phyloP scores from a whole-genome alignment of 192 early-diverging fungal genomes.

The Backusella liffmaniae region DNA sequence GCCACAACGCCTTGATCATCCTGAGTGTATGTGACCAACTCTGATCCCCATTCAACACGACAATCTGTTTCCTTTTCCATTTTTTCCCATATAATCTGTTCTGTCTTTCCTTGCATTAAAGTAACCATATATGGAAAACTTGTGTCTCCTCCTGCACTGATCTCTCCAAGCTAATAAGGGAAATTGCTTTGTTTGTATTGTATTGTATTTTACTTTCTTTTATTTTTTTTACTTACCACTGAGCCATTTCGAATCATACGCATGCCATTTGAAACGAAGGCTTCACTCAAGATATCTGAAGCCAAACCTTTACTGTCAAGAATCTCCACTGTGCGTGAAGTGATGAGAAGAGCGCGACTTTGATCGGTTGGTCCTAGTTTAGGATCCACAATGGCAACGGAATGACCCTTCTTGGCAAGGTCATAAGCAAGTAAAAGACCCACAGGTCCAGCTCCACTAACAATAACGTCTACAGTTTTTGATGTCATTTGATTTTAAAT shows the following conservation, averaged over 20 bases:
- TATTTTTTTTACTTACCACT: not conserved
- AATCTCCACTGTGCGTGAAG: constrained; percentile 23
- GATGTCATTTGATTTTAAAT: not conserved
- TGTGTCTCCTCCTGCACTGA: constrained; percentile 15
- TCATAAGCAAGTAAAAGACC: constrained; percentile 22
- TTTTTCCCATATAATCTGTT: not conserved
- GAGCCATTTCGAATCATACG: not conserved
- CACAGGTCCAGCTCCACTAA: constrained; percentile 28
- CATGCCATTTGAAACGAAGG: not conserved
- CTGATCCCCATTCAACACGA: constrained; percentile 4
- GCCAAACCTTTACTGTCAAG: not conserved
- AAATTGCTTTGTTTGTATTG: too few species aligned
- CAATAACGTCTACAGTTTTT: constrained; percentile 13
- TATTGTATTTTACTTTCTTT: too few species aligned
- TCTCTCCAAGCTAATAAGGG: not conserved
- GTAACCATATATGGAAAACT: constrained; percentile 17
- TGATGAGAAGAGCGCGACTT: constrained; percentile 21
- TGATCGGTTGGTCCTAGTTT: constrained; percentile 3
- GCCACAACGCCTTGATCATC: constrained; percentile 9
- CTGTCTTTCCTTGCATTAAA: constrained; percentile 19
- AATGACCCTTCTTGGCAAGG: constrained; percentile 18
- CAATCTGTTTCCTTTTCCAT: not conserved
- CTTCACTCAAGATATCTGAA: not conserved
- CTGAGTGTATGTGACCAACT: constrained; percentile 21
- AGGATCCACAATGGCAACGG: constrained; percentile 13